Percentiles rank a stretch among this genome's conserved stretches.
Evolutionary conservation across 768 basidiomycete genomes (phyloP).

Genomic region (Terana coerulea): DNA sequence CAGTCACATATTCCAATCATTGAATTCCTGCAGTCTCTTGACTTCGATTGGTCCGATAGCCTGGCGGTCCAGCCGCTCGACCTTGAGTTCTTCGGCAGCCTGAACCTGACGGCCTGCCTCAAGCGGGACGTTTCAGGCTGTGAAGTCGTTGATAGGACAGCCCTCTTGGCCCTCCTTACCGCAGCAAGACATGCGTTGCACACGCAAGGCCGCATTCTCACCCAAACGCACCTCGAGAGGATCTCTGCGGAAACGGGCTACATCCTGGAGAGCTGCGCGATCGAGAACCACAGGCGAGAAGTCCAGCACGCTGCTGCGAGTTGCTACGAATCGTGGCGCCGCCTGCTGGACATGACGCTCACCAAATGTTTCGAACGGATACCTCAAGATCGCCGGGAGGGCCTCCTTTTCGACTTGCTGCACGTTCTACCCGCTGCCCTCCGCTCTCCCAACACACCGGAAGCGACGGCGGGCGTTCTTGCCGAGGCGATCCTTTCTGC

Average conservation of each 20-base stretch:
- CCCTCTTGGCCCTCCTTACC: conserved; percentile 67
- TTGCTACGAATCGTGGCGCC: conserved; percentile 82
- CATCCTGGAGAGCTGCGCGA: conserved; percentile 77
- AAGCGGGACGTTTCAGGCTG: conserved; percentile 69
- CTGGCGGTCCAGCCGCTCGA: conserved; percentile 53
- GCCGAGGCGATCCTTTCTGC: conserved; percentile 79
- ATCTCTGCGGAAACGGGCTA: conserved; percentile 68
- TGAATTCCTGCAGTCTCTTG: conserved; percentile 82
- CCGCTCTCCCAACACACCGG: conserved; percentile 58
- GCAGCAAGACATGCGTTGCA: conserved; percentile 59
- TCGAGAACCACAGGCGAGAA: conserved; percentile 86
- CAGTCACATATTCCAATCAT: conserved; percentile 85
- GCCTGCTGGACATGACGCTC: conserved; percentile 78
- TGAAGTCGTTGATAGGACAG: conserved; percentile 74
- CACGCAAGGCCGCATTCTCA: conserved; percentile 62
- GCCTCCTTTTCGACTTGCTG: conserved; percentile 86
- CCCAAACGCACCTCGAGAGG: conserved; percentile 58
- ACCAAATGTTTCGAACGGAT: conserved; percentile 84
- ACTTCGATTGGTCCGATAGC: conserved; percentile 86
- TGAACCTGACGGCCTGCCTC: conserved; percentile 70
- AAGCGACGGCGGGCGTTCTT: conserved; percentile 74
- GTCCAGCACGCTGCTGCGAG: conserved; percentile 65
- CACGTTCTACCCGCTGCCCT: conserved; percentile 74
- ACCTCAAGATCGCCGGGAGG: conserved; percentile 79
- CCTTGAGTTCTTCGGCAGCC: conserved; percentile 57